A percentile compares a stretch with the other conserved stretches of the same genome.
Evolutionary conservation across 2,329 filamentous ascomycete genomes (phyloP).

Genomic region (Calonectria leucothoes): DNA sequence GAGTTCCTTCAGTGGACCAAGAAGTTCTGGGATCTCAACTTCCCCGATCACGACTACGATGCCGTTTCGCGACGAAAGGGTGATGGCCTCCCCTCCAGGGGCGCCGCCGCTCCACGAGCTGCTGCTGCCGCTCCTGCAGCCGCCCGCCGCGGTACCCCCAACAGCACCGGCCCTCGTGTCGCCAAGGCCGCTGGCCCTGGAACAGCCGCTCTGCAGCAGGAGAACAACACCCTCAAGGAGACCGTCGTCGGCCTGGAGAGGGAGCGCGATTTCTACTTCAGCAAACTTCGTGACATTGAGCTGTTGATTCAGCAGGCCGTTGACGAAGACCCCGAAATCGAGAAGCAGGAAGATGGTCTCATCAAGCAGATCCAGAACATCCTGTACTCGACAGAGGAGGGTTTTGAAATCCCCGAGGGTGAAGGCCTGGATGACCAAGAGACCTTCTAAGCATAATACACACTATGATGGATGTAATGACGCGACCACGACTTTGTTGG

Average conservation of each 20-base stretch:
- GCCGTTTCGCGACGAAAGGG: slow-evolving; percentile 87
- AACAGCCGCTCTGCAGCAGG: slow-evolving; percentile 80
- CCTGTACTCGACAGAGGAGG: slow-evolving; percentile 94
- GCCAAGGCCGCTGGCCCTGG: slow-evolving; percentile 66
- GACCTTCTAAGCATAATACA: slow-evolving; percentile 69
- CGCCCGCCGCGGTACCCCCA: slow-evolving; percentile 69
- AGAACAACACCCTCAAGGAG: slow-evolving; percentile 92
- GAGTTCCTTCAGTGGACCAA: slow-evolving; percentile 99
- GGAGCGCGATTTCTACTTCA: slow-evolving; percentile 99
- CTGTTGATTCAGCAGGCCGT: slow-evolving; percentile 92
- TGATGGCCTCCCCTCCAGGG: slow-evolving; percentile 67
- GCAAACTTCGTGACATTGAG: slow-evolving; percentile 97
- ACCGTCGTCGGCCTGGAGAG: slow-evolving; percentile 94
- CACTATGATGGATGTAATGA: slow-evolving; percentile 35
- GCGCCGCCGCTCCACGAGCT: slow-evolving; percentile 61
- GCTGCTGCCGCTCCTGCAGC: slow-evolving; percentile 63
- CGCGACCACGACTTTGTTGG: slow-evolving; percentile 41
- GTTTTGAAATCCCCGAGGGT: slow-evolving; percentile 89
- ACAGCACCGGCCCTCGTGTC: slow-evolving; percentile 62
- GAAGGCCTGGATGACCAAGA: slow-evolving; percentile 82
- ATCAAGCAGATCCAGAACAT: slow-evolving; percentile 97
- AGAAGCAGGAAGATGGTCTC: slow-evolving; percentile 92
- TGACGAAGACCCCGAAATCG: slow-evolving; percentile 91
- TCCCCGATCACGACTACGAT: slow-evolving; percentile 96
- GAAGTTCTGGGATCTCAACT: slow-evolving; percentile 98